Conservation (phyloP, 768 basidiomycete genomes). For the Xerocomellus chrysenteron region DNA sequence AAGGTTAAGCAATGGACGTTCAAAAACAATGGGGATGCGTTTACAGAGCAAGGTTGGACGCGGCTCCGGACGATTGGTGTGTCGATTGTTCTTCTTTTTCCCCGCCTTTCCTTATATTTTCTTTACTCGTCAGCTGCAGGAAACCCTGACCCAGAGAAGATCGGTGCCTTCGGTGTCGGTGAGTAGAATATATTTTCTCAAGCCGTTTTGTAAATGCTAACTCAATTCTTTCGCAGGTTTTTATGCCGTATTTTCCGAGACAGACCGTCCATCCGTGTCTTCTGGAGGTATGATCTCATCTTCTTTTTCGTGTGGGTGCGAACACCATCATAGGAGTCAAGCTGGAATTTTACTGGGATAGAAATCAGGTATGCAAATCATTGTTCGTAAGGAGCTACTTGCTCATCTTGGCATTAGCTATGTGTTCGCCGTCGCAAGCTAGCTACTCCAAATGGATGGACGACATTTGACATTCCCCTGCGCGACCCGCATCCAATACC, state of each 20-base stretch:
- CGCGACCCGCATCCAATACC: constrained; percentile 77
- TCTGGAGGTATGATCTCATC: not conserved
- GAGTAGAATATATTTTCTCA: constrained; percentile 12
- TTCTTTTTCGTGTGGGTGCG: not conserved
- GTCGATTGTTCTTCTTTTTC: constrained; percentile 25
- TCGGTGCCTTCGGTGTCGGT: constrained; percentile 94
- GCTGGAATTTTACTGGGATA: constrained; percentile 2
- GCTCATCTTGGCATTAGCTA: not conserved
- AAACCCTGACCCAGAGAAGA: constrained; percentile 92
- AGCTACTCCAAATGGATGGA: constrained; percentile 52
- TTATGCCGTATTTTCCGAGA: constrained; percentile 79
- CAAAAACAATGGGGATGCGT: no score
- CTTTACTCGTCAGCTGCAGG: constrained; percentile 53
- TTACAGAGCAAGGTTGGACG: no score
- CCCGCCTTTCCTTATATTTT: no score
- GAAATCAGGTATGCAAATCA: not conserved
- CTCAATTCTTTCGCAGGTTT: constrained; percentile 43
- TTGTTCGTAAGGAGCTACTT: not conserved
- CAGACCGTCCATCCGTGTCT: constrained; percentile 23
- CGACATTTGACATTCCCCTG: constrained; percentile 81
- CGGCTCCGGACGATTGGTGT: no score
- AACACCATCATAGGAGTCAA: not conserved
- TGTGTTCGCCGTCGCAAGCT: not conserved
- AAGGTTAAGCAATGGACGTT: no score
- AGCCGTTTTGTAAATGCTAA: not conserved